Conservation (phyloP, 345 rosid genomes). For the Atalantia buxifolia region DNA sequence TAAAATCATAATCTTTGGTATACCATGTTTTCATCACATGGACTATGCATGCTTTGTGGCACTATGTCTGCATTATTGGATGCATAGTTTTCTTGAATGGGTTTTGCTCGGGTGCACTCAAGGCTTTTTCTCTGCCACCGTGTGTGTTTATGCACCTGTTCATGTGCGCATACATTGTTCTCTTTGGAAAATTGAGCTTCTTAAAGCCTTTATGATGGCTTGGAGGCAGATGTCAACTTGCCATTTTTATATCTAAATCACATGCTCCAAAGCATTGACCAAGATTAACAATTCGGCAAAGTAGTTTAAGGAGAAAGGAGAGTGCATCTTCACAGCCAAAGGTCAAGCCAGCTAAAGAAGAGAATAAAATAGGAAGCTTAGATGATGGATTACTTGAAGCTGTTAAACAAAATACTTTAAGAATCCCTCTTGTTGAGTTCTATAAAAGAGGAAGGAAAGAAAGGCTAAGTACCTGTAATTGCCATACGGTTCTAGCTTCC, state of each 20-base stretch:
- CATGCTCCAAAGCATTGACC: constrained; percentile 22
- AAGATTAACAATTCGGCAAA: background rate
- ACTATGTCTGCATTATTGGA: background rate
- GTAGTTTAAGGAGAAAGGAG: background rate
- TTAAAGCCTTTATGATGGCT: background rate
- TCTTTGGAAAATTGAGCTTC: background rate
- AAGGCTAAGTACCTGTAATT: background rate
- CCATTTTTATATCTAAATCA: background rate
- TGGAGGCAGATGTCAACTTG: constrained; percentile 1
- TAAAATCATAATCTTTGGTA: no score
- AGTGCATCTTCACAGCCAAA: constrained; percentile 10
- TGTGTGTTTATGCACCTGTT: background rate
- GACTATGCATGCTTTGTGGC: background rate
- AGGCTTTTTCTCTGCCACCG: background rate
- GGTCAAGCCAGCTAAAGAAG: background rate
- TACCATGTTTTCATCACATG: constrained; percentile 7
- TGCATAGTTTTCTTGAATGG: background rate
- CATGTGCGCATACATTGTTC: background rate
- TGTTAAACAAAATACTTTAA: background rate
- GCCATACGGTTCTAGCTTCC: background rate
- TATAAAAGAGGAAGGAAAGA: background rate
- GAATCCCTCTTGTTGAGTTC: constrained; percentile 12
- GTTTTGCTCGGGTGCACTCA: background rate
- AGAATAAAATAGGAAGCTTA: background rate
- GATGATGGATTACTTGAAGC: background rate